Evolutionary conservation across 2,329 filamentous ascomycete species (phyloP).

Genomic region (Onygenales sp.): DNA sequence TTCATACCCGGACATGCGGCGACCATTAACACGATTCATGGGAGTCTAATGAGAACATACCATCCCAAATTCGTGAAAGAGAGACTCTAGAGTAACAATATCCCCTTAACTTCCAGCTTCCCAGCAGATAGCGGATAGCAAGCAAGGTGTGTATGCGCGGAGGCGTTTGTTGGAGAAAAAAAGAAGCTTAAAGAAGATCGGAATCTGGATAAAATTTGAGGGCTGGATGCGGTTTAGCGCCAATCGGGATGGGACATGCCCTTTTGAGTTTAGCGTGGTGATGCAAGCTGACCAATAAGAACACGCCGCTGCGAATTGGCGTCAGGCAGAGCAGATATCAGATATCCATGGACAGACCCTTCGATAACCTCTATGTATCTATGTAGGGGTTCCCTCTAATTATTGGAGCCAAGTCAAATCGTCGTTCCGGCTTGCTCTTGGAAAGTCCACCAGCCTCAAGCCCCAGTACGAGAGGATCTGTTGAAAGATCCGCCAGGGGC

Average conservation of each 20-base stretch:
- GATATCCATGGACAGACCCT: not conserved
- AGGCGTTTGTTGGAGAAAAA: not conserved
- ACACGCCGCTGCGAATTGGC: not conserved
- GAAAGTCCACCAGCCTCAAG: not conserved
- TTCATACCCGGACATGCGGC: not conserved
- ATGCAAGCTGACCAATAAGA: not conserved
- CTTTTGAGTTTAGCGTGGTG: constrained; percentile 1
- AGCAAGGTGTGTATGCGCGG: not conserved
- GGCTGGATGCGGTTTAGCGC: constrained; percentile 8
- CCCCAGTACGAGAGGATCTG: not conserved
- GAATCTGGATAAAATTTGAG: constrained; percentile 6
- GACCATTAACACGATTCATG: not conserved
- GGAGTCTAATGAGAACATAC: not conserved
- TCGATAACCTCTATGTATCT: too few relatives aligned
- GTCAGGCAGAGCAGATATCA: not conserved
- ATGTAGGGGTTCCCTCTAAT: not conserved
- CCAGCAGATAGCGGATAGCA: not conserved
- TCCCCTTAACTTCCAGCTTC: not conserved
- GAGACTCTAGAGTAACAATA: not conserved
- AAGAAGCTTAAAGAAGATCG: constrained; percentile 1
- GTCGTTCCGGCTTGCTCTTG: constrained; percentile 2
- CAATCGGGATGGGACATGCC: not conserved
- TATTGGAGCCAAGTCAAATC: not conserved
- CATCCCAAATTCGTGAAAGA: not conserved
- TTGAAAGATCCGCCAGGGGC: not conserved